Evolutionary conservation across 2,329 filamentous ascomycete species (phyloP), one percentile per base, ranked within the genome.

Genomic region (Colletotrichum sp.): DNA sequence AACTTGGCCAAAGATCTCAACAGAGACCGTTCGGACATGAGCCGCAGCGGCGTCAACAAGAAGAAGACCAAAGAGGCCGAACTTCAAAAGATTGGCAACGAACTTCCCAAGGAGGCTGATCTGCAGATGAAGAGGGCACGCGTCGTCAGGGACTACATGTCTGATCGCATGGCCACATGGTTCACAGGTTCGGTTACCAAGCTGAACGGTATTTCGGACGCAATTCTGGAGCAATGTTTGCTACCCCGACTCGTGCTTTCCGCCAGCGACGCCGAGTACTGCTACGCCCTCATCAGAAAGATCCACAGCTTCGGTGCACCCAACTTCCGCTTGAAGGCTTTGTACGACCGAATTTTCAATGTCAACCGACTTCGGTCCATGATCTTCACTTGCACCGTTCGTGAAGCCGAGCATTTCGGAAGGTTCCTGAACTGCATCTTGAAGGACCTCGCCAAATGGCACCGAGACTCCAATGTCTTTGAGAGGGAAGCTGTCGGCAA

Each of bases 321-420:
- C 0, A 95, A 95, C 77, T 99, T 99, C 87, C 93, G 94, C 81
- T 93, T 97, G 18, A 93, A 96, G 85, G 93, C 94, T 34, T 87
- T 99, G 3, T 93, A 98, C 79, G 94, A 96, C 78, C 92, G 94
- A 18, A 88, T 99, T 1, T 98, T 99, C 85, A 93, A 93, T 80
- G 92, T 96, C 74, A 95, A 98, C 81, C 91, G 95, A 73, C 88
- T 99, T 21, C 92, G 95, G 3, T 90, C 93, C 10, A 90, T 98
- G 67, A 95, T 99, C 72, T 98, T 98, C 83, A 93, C 94, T 64
- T 98, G 95, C 82, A 98, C 96, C 0, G 93, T 96, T 28, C 93
- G 95, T 71, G 98, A 99, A 84, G 95, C 96, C 0, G 95, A 98
- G 83, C 95, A 98, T 79, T 87, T 99, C n/a, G 97, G 96, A 14